A percentile compares a stretch with the other conserved stretches of the same genome.
Conservation (phyloP, 1,284 basidiomycete genomes). For the Cerioporus squamosus region DNA sequence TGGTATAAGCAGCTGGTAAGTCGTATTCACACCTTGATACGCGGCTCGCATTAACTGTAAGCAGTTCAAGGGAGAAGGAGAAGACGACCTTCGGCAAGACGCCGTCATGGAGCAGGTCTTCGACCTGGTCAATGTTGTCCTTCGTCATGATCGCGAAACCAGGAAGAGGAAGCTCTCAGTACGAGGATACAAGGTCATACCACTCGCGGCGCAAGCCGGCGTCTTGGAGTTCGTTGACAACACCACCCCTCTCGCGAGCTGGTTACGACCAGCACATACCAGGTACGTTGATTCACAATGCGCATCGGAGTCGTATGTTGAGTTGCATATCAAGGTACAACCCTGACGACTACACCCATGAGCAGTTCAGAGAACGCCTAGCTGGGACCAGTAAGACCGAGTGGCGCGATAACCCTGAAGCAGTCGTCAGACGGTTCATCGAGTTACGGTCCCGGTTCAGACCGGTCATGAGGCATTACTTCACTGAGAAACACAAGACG, state of each 20-base stretch:
- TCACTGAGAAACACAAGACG: constrained; percentile 86
- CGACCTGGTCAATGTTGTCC: constrained; percentile 83
- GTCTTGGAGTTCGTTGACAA: constrained; percentile 92
- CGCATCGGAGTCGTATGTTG: background rate
- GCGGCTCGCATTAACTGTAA: background rate
- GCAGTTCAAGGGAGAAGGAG: constrained; percentile 90
- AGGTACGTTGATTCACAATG: constrained; percentile 46
- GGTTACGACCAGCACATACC: constrained; percentile 67
- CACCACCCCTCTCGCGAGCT: constrained; percentile 69
- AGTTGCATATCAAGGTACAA: constrained; percentile 41
- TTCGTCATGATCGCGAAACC: constrained; percentile 78
- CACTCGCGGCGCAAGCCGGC: constrained; percentile 82
- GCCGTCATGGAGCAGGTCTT: constrained; percentile 99
- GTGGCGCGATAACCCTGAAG: constrained; percentile 31
- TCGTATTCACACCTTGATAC: constrained; percentile 30
- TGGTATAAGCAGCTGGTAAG: constrained; percentile 82
- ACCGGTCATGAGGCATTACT: constrained; percentile 94
- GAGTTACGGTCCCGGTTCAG: constrained; percentile 62
- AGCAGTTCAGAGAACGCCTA: constrained; percentile 27
- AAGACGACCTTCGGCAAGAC: constrained; percentile 94
- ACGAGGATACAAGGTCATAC: constrained; percentile 89
- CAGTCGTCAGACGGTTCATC: constrained; percentile 53
- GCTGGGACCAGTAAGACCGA: constrained; percentile 31
- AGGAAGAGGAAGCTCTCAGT: constrained; percentile 75
- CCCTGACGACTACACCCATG: constrained; percentile 37